Evolutionary conservation across 768 basidiomycete species (phyloP).

Genomic region (Krasilnikovozyma curviuscula): DNA sequence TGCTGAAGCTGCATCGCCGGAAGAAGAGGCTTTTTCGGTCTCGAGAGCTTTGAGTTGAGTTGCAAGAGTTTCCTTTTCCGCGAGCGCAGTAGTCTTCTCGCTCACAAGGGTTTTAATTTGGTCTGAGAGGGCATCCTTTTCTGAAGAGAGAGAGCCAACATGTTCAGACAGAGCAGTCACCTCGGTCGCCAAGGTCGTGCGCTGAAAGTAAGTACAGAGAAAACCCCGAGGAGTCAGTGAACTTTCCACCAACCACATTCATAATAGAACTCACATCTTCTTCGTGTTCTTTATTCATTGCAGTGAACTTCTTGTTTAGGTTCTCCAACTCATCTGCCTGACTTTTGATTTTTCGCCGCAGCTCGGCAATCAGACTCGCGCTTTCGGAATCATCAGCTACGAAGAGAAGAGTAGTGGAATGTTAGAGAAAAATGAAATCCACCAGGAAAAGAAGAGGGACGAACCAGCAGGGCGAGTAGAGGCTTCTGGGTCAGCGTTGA

Average conservation of each 20-base stretch:
- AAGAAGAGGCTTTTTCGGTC: too few species aligned
- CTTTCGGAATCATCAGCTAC: conserved; percentile 50
- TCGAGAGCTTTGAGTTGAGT: too few species aligned
- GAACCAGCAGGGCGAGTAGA: conserved; percentile 42
- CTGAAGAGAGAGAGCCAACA: conserved; percentile 17
- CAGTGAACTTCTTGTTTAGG: conserved; percentile 23
- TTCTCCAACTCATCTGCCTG: conserved; percentile 39
- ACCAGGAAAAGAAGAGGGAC: too few species aligned
- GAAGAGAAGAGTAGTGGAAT: too few species aligned
- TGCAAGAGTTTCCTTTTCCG: too few species aligned
- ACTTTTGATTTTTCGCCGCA: conserved; percentile 61
- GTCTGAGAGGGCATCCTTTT: too few species aligned
- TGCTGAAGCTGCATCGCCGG: too few species aligned
- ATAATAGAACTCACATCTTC: conserved; percentile 19
- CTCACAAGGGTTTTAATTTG: too few species aligned
- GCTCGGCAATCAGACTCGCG: conserved; percentile 57
- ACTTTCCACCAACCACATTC: not conserved
- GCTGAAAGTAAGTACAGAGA: conserved; percentile 9
- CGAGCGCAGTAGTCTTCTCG: too few species aligned
- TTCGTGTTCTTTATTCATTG: conserved; percentile 22
- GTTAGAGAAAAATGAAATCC: too few species aligned
- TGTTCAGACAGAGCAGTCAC: conserved; percentile 23
- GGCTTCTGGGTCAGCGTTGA: conserved; percentile 49
- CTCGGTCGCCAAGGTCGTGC: conserved; percentile 19
- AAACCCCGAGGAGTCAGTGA: not conserved